Percentiles rank a stretch among this genome's conserved stretches.
phyloP scores from a whole-genome alignment of 805 yeast species.

The Geotrichum ghanense region DNA sequence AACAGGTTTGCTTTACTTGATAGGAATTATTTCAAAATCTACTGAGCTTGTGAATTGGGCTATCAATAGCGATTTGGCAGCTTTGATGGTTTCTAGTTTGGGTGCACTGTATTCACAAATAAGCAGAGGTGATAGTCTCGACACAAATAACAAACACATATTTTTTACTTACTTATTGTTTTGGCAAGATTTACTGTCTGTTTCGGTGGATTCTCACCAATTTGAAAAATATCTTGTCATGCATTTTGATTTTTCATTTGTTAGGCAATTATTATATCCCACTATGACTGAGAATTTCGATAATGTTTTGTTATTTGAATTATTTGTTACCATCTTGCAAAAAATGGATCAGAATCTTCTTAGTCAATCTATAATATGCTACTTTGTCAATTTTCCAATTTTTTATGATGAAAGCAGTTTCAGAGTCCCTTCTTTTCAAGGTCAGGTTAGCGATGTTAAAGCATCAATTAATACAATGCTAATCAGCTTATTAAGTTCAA shows the following conservation, averaged over 20 bases:
- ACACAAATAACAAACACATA: slow-evolving; percentile 7
- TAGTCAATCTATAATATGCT: slow-evolving; percentile 14
- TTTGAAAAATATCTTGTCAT: slow-evolving; percentile 12
- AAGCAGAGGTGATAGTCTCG: slow-evolving; percentile 4
- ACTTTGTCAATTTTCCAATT: slow-evolving; percentile 8
- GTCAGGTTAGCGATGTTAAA: not conserved
- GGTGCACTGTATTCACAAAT: slow-evolving; percentile 20
- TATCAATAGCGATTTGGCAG: slow-evolving; percentile 18
- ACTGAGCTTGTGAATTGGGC: slow-evolving; percentile 18
- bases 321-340: slow-evolving; percentile 18
- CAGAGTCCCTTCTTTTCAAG: not conserved
- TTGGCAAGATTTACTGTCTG: slow-evolving; percentile 20
- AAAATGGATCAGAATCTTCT: slow-evolving; percentile 14
- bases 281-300: slow-evolving; percentile 17
- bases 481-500: slow-evolving; percentile 12
- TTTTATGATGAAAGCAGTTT: not conserved
- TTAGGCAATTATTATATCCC: slow-evolving; percentile 20
- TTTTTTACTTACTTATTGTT: slow-evolving; percentile 19
- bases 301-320: slow-evolving; percentile 13
- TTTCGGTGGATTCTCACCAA: slow-evolving; percentile 10
- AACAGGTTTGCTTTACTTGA: slow-evolving; percentile 18
- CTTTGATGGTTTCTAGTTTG: slow-evolving; percentile 22
- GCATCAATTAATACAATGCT: slow-evolving; percentile 9
- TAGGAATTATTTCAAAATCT: slow-evolving; percentile 14
- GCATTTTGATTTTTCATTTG: slow-evolving; percentile 19